Base-by-base conservation (phyloP, 192 early-diverging fungal genomes). In the Backusella morwellensis region DNA sequence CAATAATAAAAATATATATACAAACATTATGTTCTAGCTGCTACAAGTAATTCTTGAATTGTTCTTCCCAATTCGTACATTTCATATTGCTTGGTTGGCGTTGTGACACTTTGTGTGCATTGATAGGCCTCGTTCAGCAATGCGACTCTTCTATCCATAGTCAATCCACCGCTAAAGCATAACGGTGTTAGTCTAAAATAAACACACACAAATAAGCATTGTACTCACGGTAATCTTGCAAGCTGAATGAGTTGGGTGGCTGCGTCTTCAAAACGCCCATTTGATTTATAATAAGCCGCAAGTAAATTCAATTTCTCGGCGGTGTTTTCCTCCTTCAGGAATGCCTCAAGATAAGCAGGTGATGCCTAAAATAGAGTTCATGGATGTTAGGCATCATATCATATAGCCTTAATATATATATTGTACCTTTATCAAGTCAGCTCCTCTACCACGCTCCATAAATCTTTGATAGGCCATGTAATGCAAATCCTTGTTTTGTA, bases 51-150 rank as follows among this genome's bases (percentile, higher is more conserved):
- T 19, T 34, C 23, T 32, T 72, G 26, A 4, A 72, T 72, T 7
- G 70, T 6, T 34, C 47, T 3, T 5, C 14, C 29, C 6, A 72
- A 50, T 19, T 72, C 36, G 26, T 41, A 72, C 40, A 72, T 72
- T 47, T 72, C 41, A 32, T 72, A 72, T 50, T 72, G 70, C 14
- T 72, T 72, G 15, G 70, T 23, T 15, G 70, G 70, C 19, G 40
- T 6, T 14, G 70, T 50, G 7, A 72, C 70, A 2, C 42, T 23
- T 29, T 44, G 26, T 15, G 70, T 44, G 42, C 70, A 72, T 26
- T 32, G 26, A 72, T 40, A 72, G 17, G 70, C 70, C 17, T 29
- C 23, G 32, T 32, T 23, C 34, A 72, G 17, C 23, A 72, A 17
- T 47, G 34, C 23, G 15, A 44, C 14, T 44, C 70, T 40, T 50